Base-by-base conservation (phyloP, 2,329 filamentous ascomycete species). In the Fusarium agapanthi region DNA sequence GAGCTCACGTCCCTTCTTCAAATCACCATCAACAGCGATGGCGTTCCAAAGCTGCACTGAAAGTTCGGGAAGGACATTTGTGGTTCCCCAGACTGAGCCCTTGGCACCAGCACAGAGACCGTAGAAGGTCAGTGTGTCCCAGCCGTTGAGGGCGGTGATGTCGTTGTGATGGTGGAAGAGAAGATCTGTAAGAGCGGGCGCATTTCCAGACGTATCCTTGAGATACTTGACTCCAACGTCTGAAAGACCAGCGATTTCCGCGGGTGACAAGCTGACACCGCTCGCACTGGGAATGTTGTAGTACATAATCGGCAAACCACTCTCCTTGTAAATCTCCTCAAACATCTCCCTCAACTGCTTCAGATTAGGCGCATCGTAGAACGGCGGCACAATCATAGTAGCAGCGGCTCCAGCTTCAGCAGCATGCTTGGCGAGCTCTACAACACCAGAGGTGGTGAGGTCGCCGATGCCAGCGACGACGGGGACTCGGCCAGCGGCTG, bases 91-190 rank as follows among this genome's bases (percentile, higher is more conserved):
- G 2, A 87, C 83, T 7, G 83, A 84, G 7, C 86, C 86, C 50
- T 84, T 84, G 14, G 84, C 84, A 0, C 86, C 86, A 2, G 85
- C 85, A 1, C 83, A 84, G 15, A 88, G 77, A 15, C 86, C 85
- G 68, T 87, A 87, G 73, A 88, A 88, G 0, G 86, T 88, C 22
- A 88, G 77, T 0, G 85, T 87, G 65, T 88, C 86, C 86, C 86
- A 88, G 3, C 86, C 86, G 62, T 88, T 88, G 75, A 88, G 86
- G 0, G 83, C 80, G 3, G 84, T 87, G 67, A 87, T 83, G 32
- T 80, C 73, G 59, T 67, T 83, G 9, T 75, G 72, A 34, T 73
- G 65, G 59, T 80, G 80, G 69, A 87, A 87, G 8, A 88, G 78
- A 20, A 87, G 73, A 63, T 88, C 85, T 5, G 85, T 88, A 10